Percentiles rank a stretch among this genome's conserved stretches.
Evolutionary conservation across 208 protist genomes (phyloP).

Genomic region (Acanthamoeba sp.): DNA sequence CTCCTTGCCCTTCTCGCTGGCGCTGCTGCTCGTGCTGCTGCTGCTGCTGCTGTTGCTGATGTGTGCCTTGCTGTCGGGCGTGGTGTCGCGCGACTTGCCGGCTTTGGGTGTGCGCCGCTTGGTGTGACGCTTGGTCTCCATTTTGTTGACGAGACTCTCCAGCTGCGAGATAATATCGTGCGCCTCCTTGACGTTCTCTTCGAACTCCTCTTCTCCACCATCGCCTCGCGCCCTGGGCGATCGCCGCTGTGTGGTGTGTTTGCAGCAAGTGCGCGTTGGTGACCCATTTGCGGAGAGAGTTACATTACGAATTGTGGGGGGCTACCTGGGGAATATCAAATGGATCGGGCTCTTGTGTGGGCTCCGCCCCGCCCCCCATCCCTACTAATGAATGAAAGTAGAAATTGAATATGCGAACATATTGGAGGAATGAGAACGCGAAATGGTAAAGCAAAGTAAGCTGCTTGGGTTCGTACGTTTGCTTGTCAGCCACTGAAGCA

Average conservation of each 20-base stretch:
- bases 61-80: background rate
- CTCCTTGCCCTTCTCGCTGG: background rate
- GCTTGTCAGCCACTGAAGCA: no score
- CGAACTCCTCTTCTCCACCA: background rate
- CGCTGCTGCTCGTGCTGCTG: no score
- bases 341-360: background rate
- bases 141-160: background rate
- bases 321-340: background rate
- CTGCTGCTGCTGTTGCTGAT: background rate
- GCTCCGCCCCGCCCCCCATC: background rate
- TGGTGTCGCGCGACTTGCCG: background rate
- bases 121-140: slow-evolving; percentile 42
- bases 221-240: background rate
- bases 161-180: background rate
- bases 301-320: background rate
- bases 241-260: background rate
- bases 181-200: slow-evolving; percentile 4
- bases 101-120: background rate
- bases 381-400: background rate
- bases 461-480: no score
- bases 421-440: background rate
- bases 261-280: background rate
- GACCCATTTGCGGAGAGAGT: no score
- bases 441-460: no score
- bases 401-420: background rate